Conservation (phyloP, 148 eudicot species). For the Pouteria glomerata region DNA sequence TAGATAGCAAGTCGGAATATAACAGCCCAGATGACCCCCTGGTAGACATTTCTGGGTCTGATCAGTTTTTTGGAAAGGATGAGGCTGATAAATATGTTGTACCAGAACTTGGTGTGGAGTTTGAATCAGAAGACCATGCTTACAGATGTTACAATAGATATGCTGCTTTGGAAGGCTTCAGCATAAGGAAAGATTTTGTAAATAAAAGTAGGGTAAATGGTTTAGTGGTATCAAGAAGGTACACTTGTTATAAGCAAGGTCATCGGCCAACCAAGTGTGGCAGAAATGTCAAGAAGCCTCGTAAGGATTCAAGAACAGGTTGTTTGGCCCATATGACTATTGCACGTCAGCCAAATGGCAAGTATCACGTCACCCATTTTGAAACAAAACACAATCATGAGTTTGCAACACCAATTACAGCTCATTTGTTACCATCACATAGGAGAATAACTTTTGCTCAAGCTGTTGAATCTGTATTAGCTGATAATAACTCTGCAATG, state of each 20-base stretch:
- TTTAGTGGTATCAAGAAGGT: slow-evolving; percentile 17
- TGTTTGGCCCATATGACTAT: slow-evolving; percentile 28
- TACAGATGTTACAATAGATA: slow-evolving; percentile 19
- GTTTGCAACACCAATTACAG: slow-evolving; percentile 11
- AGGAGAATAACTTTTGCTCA: slow-evolving; percentile 17
- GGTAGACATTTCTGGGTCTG: neutral
- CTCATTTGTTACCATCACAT: slow-evolving; percentile 4
- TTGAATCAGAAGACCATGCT: slow-evolving; percentile 25
- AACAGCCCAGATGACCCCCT: slow-evolving; percentile 3
- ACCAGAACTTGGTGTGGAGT: slow-evolving; percentile 18
- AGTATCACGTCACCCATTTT: slow-evolving; percentile 17
- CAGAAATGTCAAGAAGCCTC: slow-evolving; percentile 14
- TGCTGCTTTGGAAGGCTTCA: slow-evolving; percentile 19
- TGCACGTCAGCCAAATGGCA: slow-evolving; percentile 18
- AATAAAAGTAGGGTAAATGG: slow-evolving; percentile 20
- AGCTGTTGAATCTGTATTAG: slow-evolving; percentile 15
- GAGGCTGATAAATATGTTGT: slow-evolving; percentile 7
- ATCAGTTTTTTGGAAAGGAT: slow-evolving; percentile 4
- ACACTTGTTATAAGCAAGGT: slow-evolving; percentile 22
- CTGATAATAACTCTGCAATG: neutral
- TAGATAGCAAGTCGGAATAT: slow-evolving; percentile 7
- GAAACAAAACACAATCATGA: slow-evolving; percentile 21
- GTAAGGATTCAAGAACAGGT: slow-evolving; percentile 23
- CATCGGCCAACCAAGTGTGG: slow-evolving; percentile 11
- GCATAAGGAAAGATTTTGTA: slow-evolving; percentile 24